These are phyloP conservation scores for Fennellomyces sp. DNA, from an alignment of 371 early-diverging fungal genomes.

Conservation along the genomic window DNA sequence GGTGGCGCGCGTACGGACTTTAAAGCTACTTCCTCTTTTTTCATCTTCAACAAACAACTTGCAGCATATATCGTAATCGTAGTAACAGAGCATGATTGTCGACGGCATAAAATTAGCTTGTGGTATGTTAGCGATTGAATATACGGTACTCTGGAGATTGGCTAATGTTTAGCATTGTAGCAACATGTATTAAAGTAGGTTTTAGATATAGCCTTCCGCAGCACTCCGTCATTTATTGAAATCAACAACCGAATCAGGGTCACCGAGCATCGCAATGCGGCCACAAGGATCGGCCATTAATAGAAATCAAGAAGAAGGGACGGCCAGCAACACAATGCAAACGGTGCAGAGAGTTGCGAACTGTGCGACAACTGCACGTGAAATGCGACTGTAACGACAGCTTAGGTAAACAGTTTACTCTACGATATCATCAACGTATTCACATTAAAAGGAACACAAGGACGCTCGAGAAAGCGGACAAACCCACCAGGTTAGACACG, in stretches of 20 bases:
- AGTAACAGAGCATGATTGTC: slow-evolving; percentile 17
- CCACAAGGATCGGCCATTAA: slow-evolving; percentile 64
- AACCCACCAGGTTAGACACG: background rate
- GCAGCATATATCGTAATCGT: background rate
- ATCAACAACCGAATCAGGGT: no score
- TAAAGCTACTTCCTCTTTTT: no score
- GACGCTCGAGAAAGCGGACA: background rate
- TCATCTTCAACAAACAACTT: background rate
- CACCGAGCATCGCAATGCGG: slow-evolving; percentile 66
- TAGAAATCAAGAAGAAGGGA: slow-evolving; percentile 76
- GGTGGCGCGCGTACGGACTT: no score
- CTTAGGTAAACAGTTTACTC: slow-evolving; percentile 11
- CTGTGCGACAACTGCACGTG: slow-evolving; percentile 72
- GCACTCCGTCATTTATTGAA: no score
- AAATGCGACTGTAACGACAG: slow-evolving; percentile 68
- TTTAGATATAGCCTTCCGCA: no score
- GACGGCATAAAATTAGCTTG: slow-evolving; percentile 28
- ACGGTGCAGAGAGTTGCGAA: slow-evolving; percentile 73
- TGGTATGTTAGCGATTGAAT: slow-evolving; percentile 15
- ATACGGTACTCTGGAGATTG: background rate
- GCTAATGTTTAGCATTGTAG: no score
- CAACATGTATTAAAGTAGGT: slow-evolving; percentile 48
- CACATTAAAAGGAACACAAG: background rate
- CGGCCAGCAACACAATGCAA: slow-evolving; percentile 82
- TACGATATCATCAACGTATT: no score